Evolutionary conservation across 2,329 filamentous ascomycete genomes (phyloP).

Genomic region (Penicillium concentricum): DNA sequence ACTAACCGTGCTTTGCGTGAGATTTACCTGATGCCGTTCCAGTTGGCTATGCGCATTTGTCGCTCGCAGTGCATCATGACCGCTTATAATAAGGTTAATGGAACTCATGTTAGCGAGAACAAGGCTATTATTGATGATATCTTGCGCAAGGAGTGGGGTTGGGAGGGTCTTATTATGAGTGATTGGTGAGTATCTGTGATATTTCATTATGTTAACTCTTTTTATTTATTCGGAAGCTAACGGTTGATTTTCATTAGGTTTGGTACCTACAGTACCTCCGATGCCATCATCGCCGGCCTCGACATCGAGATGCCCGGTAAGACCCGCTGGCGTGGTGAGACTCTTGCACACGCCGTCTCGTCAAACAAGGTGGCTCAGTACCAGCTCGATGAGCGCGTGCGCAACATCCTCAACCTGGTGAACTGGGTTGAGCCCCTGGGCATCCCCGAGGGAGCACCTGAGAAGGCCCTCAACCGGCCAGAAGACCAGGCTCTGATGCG

Average conservation of each 20-base stretch:
- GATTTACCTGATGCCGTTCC: slow-evolving; percentile 64
- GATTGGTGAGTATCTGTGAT: slow-evolving; percentile 39
- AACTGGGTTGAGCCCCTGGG: slow-evolving; percentile 57
- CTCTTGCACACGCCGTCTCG: slow-evolving; percentile 46
- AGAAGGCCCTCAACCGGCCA: slow-evolving; percentile 57
- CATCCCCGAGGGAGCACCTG: slow-evolving; percentile 56
- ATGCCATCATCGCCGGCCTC: slow-evolving; percentile 46
- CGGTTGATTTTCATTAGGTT: slow-evolving; percentile 31
- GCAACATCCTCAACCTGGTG: slow-evolving; percentile 59
- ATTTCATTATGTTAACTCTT: too few relatives aligned
- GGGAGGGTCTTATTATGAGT: slow-evolving; percentile 48
- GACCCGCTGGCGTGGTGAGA: slow-evolving; percentile 42
- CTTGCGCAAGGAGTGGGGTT: slow-evolving; percentile 48
- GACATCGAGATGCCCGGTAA: slow-evolving; percentile 51
- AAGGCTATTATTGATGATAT: slow-evolving; percentile 43
- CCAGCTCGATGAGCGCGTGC: slow-evolving; percentile 58
- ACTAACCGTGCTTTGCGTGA: slow-evolving; percentile 59
- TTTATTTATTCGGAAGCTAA: neutral
- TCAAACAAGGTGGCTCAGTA: slow-evolving; percentile 58
- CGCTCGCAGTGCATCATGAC: slow-evolving; percentile 59
- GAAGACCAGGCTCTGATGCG: slow-evolving; percentile 65
- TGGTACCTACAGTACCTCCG: slow-evolving; percentile 47
- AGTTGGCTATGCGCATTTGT: slow-evolving; percentile 58
- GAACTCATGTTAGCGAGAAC: slow-evolving; percentile 47
- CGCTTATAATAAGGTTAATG: slow-evolving; percentile 59